These are phyloP conservation scores for Coemansia guatemalensis DNA, from an alignment of 192 early-diverging fungal genomes.

Conservation along the genomic window DNA sequence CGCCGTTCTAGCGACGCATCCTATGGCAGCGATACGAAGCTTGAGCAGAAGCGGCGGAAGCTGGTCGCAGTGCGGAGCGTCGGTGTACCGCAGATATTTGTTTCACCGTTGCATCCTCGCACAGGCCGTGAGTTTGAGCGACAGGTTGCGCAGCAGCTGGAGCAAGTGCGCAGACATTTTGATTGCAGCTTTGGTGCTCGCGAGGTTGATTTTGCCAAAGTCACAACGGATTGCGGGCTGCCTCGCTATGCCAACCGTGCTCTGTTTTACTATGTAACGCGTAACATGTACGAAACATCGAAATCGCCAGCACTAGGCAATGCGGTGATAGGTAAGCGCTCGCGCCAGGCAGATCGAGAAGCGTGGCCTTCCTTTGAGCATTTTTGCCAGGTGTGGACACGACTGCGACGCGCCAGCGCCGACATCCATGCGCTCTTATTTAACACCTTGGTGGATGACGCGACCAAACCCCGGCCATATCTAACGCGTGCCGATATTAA, in stretches of 20 bases:
- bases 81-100: conserved; percentile 35
- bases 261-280: conserved; percentile 53
- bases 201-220: conserved; percentile 53
- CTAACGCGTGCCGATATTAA: conserved; percentile 69
- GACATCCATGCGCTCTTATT: conserved; percentile 59
- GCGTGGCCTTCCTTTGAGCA: conserved; percentile 20
- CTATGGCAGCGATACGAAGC: conserved; percentile 10
- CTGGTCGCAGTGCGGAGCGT: conserved; percentile 2
- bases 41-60: conserved; percentile 22
- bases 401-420: conserved; percentile 41
- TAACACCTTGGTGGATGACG: conserved; percentile 56
- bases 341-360: conserved; percentile 44
- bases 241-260: conserved; percentile 72
- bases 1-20: conserved; percentile 20
- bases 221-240: conserved; percentile 59
- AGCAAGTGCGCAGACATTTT: conserved; percentile 35
- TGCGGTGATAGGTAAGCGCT: conserved; percentile 35
- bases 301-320: conserved; percentile 15
- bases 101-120: conserved; percentile 38
- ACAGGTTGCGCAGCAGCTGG: conserved; percentile 30
- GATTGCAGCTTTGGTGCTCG: conserved; percentile 48
- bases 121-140: conserved; percentile 21
- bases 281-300: conserved; percentile 12
- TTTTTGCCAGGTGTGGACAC: conserved; percentile 46
- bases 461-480: conserved; percentile 23